Evolutionary conservation across 148 eudicot species (phyloP).

Genomic region (Rhododendron kiyosumense): DNA sequence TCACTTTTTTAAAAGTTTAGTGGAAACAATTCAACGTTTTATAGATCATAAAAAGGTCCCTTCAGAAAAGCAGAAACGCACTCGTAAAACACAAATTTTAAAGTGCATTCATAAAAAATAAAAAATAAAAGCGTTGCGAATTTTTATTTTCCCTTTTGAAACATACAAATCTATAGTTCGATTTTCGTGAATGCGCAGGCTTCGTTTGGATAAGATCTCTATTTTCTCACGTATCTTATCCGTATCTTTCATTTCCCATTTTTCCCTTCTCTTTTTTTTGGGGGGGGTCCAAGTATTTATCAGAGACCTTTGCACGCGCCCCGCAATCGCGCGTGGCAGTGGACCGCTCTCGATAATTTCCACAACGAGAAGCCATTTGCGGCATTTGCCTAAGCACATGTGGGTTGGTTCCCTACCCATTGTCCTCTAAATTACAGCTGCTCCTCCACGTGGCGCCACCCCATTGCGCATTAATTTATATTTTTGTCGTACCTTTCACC

Average conservation of each 20-base stretch:
- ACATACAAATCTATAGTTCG: too few species aligned
- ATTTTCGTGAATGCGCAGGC: too few species aligned
- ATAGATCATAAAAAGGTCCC: too few species aligned
- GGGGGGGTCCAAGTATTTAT: background rate
- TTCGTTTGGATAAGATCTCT: background rate
- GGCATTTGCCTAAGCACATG: background rate
- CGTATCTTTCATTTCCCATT: background rate
- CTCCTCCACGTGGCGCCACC: constrained; percentile 5
- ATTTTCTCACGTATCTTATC: background rate
- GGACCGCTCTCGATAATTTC: background rate
- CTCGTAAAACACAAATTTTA: too few species aligned
- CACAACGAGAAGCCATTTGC: background rate
- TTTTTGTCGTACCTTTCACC: background rate
- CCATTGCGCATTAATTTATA: background rate
- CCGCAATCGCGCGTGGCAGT: background rate
- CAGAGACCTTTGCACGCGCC: background rate
- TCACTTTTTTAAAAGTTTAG: too few species aligned
- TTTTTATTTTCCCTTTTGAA: too few species aligned
- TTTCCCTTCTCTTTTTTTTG: background rate
- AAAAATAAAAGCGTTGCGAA: too few species aligned
- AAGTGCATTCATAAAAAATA: too few species aligned
- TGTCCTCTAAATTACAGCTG: background rate
- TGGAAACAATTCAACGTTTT: too few species aligned
- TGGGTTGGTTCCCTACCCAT: background rate
- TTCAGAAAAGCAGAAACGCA: too few species aligned